A percentile compares a stretch with the other conserved stretches of the same genome.
These are phyloP conservation scores for Aeschynomene evenia DNA, from an alignment of 306 rosid genomes.

Conservation along the genomic window DNA sequence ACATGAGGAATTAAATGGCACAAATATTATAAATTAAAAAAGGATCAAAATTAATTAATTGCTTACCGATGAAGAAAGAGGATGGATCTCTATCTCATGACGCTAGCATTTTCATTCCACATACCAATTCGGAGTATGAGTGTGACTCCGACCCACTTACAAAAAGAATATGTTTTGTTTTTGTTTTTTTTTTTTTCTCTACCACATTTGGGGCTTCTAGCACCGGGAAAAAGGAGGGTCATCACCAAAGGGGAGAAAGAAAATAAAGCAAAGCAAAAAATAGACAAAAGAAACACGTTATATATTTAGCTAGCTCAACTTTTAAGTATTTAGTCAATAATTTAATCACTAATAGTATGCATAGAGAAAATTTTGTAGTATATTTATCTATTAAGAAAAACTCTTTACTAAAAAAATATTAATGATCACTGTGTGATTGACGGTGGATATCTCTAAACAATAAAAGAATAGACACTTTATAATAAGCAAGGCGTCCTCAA, in stretches of 20 bases:
- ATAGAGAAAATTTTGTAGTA: too few species aligned
- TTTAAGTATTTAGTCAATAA: too few species aligned
- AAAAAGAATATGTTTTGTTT: conserved; percentile 49
- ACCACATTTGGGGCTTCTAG: conserved; percentile 49
- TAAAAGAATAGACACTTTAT: too few species aligned
- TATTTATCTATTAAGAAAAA: too few species aligned
- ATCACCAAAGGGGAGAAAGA: too few species aligned
- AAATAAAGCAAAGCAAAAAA: conserved; percentile 41
- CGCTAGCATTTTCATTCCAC: conserved; percentile 19
- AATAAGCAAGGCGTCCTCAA: conserved; percentile 37
- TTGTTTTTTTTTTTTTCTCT: conserved; percentile 37
- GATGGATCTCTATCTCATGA: conserved; percentile 25
- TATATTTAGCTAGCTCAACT: too few species aligned
- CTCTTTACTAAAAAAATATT: too few species aligned
- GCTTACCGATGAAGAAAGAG: conserved; percentile 58
- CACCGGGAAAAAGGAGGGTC: conserved; percentile 41
- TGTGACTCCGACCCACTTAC: conserved; percentile 46
- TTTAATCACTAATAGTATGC: too few species aligned
- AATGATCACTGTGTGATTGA: too few species aligned
- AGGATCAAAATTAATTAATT: conserved; percentile 56
- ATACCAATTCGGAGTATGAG: conserved; percentile 16
- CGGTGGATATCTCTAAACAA: too few species aligned
- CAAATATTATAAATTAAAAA: too few species aligned
- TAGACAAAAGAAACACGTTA: conserved; percentile 46
- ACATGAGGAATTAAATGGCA: conserved; percentile 13